Evolutionary conservation across 805 yeast species (phyloP).

Genomic region (Brettanomyces naardenensis): DNA sequence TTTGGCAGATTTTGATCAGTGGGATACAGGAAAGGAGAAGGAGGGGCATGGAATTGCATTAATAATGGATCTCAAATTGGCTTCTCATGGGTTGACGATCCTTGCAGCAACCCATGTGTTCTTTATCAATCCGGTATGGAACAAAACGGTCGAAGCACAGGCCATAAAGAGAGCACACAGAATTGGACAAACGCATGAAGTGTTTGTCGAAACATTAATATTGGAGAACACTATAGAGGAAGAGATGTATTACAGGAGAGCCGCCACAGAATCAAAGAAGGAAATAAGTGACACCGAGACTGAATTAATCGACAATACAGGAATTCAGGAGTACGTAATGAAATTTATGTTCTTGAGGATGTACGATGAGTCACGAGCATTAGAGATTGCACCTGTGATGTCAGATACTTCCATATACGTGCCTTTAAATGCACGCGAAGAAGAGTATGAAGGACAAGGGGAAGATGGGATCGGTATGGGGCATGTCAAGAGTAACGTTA

Average conservation of each 20-base stretch:
- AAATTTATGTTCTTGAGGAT: constrained; percentile 38
- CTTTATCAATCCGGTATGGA: constrained; percentile 70
- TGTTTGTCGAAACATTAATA: constrained; percentile 60
- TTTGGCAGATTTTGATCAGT: constrained; percentile 40
- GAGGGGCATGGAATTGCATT: constrained; percentile 44
- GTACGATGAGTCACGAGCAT: constrained; percentile 13
- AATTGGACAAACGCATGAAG: constrained; percentile 61
- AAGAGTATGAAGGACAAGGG: neutral
- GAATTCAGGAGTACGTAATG: constrained; percentile 49
- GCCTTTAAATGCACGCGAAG: neutral
- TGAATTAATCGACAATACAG: constrained; percentile 50
- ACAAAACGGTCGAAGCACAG: constrained; percentile 60
- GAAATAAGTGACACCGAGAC: constrained; percentile 14
- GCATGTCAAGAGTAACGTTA: constrained; percentile 11
- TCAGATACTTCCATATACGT: neutral
- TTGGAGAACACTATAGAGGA: constrained; percentile 59
- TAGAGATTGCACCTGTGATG: constrained; percentile 1
- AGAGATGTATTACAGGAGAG: constrained; percentile 44
- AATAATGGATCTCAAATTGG: constrained; percentile 59
- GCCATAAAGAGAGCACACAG: constrained; percentile 74
- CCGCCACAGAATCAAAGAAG: constrained; percentile 8
- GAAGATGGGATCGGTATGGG: constrained; percentile 15
- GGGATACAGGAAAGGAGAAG: constrained; percentile 21
- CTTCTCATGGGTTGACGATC: constrained; percentile 64
- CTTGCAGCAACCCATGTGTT: constrained; percentile 62